A percentile compares a stretch with the other conserved stretches of the same genome.
These are phyloP conservation scores for Lachnellula subtilissima DNA, from an alignment of 2,329 filamentous ascomycete species.

Conservation along the genomic window DNA sequence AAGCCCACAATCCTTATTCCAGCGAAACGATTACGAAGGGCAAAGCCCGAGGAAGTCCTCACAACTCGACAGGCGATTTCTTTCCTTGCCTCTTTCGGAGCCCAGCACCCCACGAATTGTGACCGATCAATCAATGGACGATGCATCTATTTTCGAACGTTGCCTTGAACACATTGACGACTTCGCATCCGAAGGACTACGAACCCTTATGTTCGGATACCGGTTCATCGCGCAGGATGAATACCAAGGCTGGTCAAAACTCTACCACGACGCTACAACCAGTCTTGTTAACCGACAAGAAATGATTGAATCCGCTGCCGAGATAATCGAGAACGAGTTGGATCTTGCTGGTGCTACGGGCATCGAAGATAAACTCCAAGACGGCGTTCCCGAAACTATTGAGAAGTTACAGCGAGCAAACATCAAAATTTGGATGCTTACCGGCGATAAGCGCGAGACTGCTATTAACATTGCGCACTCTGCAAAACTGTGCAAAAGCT, in stretches of 20 bases:
- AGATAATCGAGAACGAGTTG: conserved; percentile 76
- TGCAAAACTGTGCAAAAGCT: conserved; percentile 64
- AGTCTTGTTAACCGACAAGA: conserved; percentile 74
- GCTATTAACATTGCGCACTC: conserved; percentile 91
- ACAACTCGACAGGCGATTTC: not conserved
- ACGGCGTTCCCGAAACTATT: conserved; percentile 53
- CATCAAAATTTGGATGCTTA: conserved; percentile 86
- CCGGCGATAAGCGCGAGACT: conserved; percentile 87
- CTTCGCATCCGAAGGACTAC: conserved; percentile 81
- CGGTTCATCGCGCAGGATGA: conserved; percentile 69
- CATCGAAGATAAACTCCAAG: conserved; percentile 89
- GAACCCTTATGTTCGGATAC: conserved; percentile 80
- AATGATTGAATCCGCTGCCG: conserved; percentile 73
- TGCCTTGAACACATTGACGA: conserved; percentile 86
- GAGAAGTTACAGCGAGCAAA: conserved; percentile 7
- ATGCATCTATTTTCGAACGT: conserved; percentile 53
- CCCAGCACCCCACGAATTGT: conserved; percentile 28
- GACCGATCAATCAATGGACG: conserved; percentile 39
- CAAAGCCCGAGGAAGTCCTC: conserved; percentile 1
- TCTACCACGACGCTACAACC: conserved; percentile 75
- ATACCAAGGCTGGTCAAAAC: conserved; percentile 70
- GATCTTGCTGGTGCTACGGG: conserved; percentile 84
- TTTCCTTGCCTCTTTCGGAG: conserved; percentile 38
- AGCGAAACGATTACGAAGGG: not conserved
- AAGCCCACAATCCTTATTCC: too few relatives aligned